Percentiles rank a stretch among this genome's conserved stretches.
phyloP scores from a whole-genome alignment of 176 grass and related monocot species.

The Hordeum marinum region DNA sequence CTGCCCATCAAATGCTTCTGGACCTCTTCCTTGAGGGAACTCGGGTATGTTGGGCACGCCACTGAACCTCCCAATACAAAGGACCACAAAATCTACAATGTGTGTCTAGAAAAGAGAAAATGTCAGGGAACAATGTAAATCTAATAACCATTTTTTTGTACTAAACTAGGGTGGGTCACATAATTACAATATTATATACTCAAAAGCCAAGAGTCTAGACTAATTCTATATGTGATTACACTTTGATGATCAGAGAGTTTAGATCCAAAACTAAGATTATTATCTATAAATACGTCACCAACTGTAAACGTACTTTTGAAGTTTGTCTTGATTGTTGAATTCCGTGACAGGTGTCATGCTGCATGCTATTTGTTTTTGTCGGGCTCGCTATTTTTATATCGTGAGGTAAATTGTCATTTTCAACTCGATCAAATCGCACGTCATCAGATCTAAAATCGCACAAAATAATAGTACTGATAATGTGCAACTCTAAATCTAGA shows the following conservation, averaged over 20 bases:
- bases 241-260: neutral
- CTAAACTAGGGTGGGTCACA: neutral
- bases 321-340: neutral
- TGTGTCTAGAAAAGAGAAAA: constrained; percentile 28
- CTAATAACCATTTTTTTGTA: neutral
- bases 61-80: constrained; percentile 55
- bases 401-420: neutral
- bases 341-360: neutral
- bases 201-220: neutral
- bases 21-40: constrained; percentile 35
- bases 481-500: neutral
- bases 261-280: neutral
- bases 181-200: neutral
- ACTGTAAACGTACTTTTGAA: too few species aligned
- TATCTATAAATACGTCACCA: neutral
- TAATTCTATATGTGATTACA: neutral
- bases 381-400: neutral
- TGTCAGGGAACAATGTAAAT: neutral
- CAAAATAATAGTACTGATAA: too few species aligned
- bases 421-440: neutral
- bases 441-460: neutral
- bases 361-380: neutral
- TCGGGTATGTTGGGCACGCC: constrained; percentile 43
- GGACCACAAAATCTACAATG: constrained; percentile 39
- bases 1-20: constrained; percentile 36